Base-by-base conservation (phyloP, 306 rosid species). In the Corylus americana region DNA sequence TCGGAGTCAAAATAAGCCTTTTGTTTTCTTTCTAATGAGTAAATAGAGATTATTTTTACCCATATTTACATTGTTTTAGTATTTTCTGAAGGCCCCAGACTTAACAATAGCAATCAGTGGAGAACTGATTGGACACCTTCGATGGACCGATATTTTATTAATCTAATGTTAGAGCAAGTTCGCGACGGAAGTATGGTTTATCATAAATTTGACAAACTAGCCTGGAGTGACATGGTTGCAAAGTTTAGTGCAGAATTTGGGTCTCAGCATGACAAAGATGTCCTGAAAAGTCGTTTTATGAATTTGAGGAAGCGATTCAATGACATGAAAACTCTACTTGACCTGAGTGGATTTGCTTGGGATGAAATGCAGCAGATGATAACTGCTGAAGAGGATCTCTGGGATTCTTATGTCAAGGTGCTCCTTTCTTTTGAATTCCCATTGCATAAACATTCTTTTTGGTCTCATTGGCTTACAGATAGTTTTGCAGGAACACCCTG, bases 331-430 rank as follows among this genome's bases (percentile, higher is more conserved):
- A 67, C 74, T 71, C 81, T 89, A 68, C 87, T 89, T 63, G 80
- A 74, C 67, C 84, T 81, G 49, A 61, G 76, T 74, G 91, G 87
- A 66, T 87, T 89, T 85, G 42, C 81, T 11, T 89, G 93, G 93
- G 88, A 89, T 87, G 89, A 87, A 83, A 81, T 81, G 74, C 80
- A 62, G 70, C 93, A 85, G 66, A 87, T 75, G 85, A 80, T 89
- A 85, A 75, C 37, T 62, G 91, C 83, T 68, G 89, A 82, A 71
- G 82, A 82, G 59, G 70, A 73, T 75, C 70, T 87, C 45, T 89
- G 93, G 93, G 87, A 85, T 66, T 81, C 88, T 70, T 82, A 78
- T 79, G 77, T 85, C 35, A 73, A 85, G 91, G 93, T 89, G 69
- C 79, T 62, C 39, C 37, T 81, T 74, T 77, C 49, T 18, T 66